Conservation (phyloP, 2,329 filamentous ascomycete genomes). For the Xylaria sp. region DNA sequence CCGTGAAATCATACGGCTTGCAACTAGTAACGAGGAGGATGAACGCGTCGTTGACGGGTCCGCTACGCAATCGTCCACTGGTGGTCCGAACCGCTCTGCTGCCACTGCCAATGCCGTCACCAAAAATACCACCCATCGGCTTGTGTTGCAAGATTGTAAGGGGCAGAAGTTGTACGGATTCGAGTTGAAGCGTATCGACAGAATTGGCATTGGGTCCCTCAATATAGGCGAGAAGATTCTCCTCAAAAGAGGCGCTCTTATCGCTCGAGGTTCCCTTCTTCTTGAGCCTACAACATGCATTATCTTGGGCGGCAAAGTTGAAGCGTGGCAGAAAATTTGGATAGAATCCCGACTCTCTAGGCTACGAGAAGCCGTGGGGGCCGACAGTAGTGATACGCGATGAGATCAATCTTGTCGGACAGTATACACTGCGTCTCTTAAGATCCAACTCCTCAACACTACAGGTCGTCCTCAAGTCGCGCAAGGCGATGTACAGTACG, state of each 20-base stretch:
- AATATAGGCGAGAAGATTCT: conserved; percentile 78
- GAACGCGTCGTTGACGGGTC: conserved; percentile 37
- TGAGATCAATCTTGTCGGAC: conserved; percentile 1
- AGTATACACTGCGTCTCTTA: neutral
- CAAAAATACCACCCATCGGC: conserved; percentile 62
- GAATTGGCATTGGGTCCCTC: conserved; percentile 58
- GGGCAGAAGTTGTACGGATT: conserved; percentile 66
- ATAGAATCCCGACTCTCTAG: conserved; percentile 62
- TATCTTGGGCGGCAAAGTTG: conserved; percentile 84
- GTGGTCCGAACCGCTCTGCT: conserved; percentile 10
- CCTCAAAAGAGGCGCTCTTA: conserved; percentile 56
- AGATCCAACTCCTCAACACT: neutral
- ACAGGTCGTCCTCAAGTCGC: neutral
- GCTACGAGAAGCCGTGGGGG: conserved; percentile 56
- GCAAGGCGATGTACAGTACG: no score
- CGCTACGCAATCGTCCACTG: conserved; percentile 16
- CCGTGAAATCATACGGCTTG: conserved; percentile 72
- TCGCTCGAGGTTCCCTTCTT: conserved; percentile 73
- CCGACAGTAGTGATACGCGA: conserved; percentile 20
- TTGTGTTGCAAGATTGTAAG: conserved; percentile 74
- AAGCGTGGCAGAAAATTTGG: conserved; percentile 75
- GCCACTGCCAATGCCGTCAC: conserved; percentile 25
- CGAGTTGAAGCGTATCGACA: conserved; percentile 63
- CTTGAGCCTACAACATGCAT: conserved; percentile 63
- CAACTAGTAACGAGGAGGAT: conserved; percentile 39